Evolutionary conservation across 1,284 basidiomycete genomes (phyloP), one percentile per base, ranked within the genome.

Genomic region (Boletus smithii): DNA sequence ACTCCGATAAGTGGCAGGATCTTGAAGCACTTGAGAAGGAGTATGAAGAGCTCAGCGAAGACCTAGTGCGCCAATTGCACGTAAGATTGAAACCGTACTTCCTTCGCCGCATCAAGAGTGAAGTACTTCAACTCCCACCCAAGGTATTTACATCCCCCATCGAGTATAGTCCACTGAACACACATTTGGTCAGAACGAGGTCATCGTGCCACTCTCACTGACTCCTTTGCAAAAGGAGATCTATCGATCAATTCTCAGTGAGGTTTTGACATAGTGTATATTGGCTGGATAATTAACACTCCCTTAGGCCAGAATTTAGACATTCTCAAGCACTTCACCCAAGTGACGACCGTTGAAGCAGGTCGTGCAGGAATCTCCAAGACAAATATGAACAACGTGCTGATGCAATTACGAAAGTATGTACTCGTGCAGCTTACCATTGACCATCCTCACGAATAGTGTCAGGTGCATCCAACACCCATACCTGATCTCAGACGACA

Each of bases 171-270:
- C 23, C 45, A 43, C 20, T 51, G 45, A 56, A 41, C 46, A 49
- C 35, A 22, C n/a, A 22, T 40, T 46, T 55, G 46, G 37, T 26
- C 46, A 89, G 86, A 90, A 90, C 57, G 87, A 91, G 65, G 85
- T 91, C 39, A 95, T 97, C 56, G 86, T 98, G 0, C 95, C 95
- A 0, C 79, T 97, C 30, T 91, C 91, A 10, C 86, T 98, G 80
- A 78, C 89, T 0, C 80, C 86, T 1, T 68, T 97, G 26, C 95
- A 98, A 63, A 92, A 91, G 65, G 83, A 91, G 59, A 79, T 98
- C 8, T 97, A 94, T 63, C 84, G 88, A 48, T 86, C 85, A 4
- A 84, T 95, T 47, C 70, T 95, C 23, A 84, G 87, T 87, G 61
- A 53, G 13, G 23, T 41, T 46, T 36, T 33, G 33, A 26, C 4